Evolutionary conservation across 495 filamentous ascomycete species (phyloP).

Genomic region (Barbatosphaeria neglecta): DNA sequence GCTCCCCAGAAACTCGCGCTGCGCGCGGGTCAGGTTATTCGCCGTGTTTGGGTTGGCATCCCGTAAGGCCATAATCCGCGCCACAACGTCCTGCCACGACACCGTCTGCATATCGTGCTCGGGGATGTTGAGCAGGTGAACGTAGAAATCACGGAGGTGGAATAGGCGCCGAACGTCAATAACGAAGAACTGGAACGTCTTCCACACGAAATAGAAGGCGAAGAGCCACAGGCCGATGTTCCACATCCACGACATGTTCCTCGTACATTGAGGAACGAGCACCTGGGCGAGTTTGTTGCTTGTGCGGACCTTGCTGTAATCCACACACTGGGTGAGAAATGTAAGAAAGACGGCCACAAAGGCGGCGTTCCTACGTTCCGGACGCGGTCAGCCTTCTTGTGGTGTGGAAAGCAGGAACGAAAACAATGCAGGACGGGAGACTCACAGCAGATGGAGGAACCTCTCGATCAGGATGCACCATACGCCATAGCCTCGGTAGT

Average conservation of each 20-base stretch:
- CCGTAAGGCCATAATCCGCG: conserved; percentile 72
- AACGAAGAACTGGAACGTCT: conserved; percentile 56
- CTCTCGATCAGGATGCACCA: conserved; percentile 77
- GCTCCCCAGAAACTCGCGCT: conserved; percentile 59
- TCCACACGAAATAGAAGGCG: conserved; percentile 77
- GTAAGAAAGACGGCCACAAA: conserved; percentile 80
- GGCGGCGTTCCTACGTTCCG: conserved; percentile 39
- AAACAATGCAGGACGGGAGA: neutral
- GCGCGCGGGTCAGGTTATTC: conserved; percentile 37
- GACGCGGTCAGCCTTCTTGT: conserved; percentile 9
- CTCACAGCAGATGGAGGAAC: conserved; percentile 63
- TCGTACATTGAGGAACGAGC: conserved; percentile 69
- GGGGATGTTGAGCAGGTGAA: conserved; percentile 72
- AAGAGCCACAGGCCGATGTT: conserved; percentile 77
- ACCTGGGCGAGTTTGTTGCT: conserved; percentile 69
- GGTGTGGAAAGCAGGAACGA: conserved; percentile 29
- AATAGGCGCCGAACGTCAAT: conserved; percentile 64
- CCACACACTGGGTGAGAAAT: conserved; percentile 78
- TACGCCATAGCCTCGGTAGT: conserved; percentile 75
- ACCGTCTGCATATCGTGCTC: conserved; percentile 93
- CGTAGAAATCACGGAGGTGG: conserved; percentile 80
- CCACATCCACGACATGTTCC: conserved; percentile 69
- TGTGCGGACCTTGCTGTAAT: conserved; percentile 63
- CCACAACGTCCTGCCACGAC: conserved; percentile 90
- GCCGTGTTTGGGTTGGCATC: conserved; percentile 82